Percentiles rank a stretch among this genome's conserved stretches.
phyloP scores from a whole-genome alignment of 352 stramenopile genomes.

The Globisporangium middletonii region DNA sequence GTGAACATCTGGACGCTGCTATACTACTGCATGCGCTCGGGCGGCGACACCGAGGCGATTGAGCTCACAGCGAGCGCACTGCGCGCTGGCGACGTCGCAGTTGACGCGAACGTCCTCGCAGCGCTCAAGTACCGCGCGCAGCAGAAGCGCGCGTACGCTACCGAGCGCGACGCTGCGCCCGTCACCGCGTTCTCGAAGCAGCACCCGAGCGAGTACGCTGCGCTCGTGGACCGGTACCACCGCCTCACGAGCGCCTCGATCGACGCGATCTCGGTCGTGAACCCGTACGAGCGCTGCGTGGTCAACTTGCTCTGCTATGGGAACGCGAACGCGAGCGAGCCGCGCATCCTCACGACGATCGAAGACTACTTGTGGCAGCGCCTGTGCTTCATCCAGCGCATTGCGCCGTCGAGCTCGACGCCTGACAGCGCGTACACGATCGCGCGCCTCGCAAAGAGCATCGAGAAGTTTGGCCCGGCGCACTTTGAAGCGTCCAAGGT shows the following conservation, averaged over 20 bases:
- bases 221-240: constrained; percentile 63
- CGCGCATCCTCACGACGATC: constrained; percentile 69
- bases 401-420: constrained; percentile 22
- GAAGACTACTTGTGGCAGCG: constrained; percentile 86
- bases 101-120: constrained; percentile 55
- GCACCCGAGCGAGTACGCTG: constrained; percentile 54
- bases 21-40: constrained; percentile 78
- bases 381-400: constrained; percentile 71
- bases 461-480: constrained; percentile 65
- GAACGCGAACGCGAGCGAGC: constrained; percentile 72
- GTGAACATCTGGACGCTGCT: constrained; percentile 67
- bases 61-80: constrained; percentile 42
- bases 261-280: constrained; percentile 61
- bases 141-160: constrained; percentile 41
- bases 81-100: constrained; percentile 30
- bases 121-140: constrained; percentile 55
- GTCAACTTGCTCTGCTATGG: constrained; percentile 75
- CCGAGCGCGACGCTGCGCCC: constrained; percentile 24
- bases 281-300: constrained; percentile 76
- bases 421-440: constrained; percentile 65
- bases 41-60: constrained; percentile 62
- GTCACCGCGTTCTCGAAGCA: constrained; percentile 61
- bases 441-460: constrained; percentile 51
- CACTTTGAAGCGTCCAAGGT: constrained; percentile 57
- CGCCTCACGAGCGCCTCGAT: constrained; percentile 65